Evolutionary conservation across 805 yeast species (phyloP), one percentile per base, ranked within the genome.

Genomic region (Yamadazyma kitorensis): DNA sequence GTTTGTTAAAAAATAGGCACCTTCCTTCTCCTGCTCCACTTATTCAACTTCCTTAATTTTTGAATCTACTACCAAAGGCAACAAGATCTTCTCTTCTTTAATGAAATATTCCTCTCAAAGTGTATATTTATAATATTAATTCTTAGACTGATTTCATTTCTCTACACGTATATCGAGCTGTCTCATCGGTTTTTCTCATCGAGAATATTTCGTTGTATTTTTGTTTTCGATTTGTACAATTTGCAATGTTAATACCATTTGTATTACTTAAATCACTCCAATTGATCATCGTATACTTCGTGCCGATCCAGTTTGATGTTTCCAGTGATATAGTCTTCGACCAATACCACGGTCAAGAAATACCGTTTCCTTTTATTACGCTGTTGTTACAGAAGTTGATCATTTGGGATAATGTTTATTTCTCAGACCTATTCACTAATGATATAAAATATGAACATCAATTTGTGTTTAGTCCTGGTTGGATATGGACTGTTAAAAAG

Each of bases 391-490:
- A 73, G 33, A 77, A 74, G 36, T 64, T 86, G 4, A 61, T 85
- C 17, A 70, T 80, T 3, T 91, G 98, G 98, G 98, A 91, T 55
- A 70, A 81, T 1, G 93, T 88, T 0, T 88, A 80, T 56, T 88
- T 84, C 50, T 55, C 74, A 11, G 76, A 79, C 28, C 54, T 80
- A 36, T 76, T 84, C 21, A 52, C 57, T 7, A 55, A 72, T 11
- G 77, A 72, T 0, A 55, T 60, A 11, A 54, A 61, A n/a, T 89
- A 69, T 57, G 98, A 91, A 57, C 96, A 91, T 55, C 95, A 88
- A 58, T 84, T 77, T 70, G 97, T 94, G 4, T 91, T 86, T 54
- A 79, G 94, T 17, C 84, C 84, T 8, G 51, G 77, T 2, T 91
- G 96, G 95, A 71, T 82, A 64, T 51, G 74, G 16, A 29, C 80